Evolutionary conservation across 495 filamentous ascomycete genomes (phyloP), one percentile per base, ranked within the genome.

Genomic region (Paragyromitra xinjiangensis): DNA sequence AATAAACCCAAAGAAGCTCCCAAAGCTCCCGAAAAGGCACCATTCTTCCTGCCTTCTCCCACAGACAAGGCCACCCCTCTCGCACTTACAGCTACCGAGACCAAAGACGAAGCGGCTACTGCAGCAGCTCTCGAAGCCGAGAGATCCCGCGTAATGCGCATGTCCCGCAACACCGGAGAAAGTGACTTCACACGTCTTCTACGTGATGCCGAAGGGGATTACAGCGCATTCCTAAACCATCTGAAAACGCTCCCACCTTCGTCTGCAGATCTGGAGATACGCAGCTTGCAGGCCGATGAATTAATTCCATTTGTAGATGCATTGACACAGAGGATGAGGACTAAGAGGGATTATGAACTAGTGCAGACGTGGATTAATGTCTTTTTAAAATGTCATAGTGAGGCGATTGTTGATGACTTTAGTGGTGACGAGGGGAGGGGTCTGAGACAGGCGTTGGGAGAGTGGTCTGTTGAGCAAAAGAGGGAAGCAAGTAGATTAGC

Each of bases 281-380:
- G 95, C 24, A 87, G 89, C 62, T 50, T 83, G 16, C 74, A 76
- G 6, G 73, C 83, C 0, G 80, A 84, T 39, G 92, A 94, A 77
- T 82, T 93, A 37, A 83, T 85, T 1, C 86, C 87, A 61, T 98
- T 99, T 79, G 89, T 98, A 44, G 68, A 83, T 8, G 93, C 94
- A 4, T 84, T 99, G 58, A 94, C 92, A 0, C 85, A 84, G 70
- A 87, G 91, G 16, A 85, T 98, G 34, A 83, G 84, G 22, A 85
- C 87, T 51, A 88, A 88, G 69, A 87, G 87, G 55, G 95, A 99
- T 85, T 99, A 94, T 83, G 95, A 99, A 82, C 87, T 99, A 61
- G 91, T 93, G 51, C 94, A 97, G 84, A 93, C 93, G 9, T 99
- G 96, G 95, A 97, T 99, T 92, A 89, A 90, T 16, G 94, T 98